Evolutionary conservation across 495 filamentous ascomycete species (phyloP).

Genomic region (Penicillium psychrofluorescens): DNA sequence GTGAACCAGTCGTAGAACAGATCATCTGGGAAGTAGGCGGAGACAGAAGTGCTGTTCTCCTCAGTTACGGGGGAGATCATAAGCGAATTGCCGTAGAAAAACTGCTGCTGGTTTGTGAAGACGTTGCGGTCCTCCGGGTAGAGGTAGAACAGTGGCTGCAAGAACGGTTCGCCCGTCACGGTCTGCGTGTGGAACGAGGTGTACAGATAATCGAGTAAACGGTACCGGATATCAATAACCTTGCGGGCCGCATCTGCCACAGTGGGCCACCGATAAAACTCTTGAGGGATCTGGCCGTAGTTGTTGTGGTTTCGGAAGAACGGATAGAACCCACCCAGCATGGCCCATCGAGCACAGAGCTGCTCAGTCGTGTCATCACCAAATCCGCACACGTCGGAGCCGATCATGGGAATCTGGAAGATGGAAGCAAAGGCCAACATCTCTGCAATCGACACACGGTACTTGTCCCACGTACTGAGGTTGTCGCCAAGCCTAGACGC

Average conservation of each 20-base stretch:
- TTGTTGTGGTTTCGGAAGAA: constrained; percentile 81
- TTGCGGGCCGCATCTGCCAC: constrained; percentile 59
- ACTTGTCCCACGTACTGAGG: constrained; percentile 62
- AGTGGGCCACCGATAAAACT: constrained; percentile 67
- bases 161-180: constrained; percentile 52
- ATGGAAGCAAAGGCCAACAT: constrained; percentile 70
- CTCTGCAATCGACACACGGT: constrained; percentile 59
- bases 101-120: constrained; percentile 55
- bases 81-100: constrained; percentile 61
- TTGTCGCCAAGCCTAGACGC: constrained; percentile 66
- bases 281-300: constrained; percentile 48
- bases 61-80: constrained; percentile 64
- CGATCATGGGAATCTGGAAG: constrained; percentile 83
- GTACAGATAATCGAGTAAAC: constrained; percentile 74
- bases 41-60: constrained; percentile 56
- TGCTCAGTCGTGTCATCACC: constrained; percentile 63
- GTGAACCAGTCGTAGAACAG: constrained; percentile 74
- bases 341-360: constrained; percentile 79
- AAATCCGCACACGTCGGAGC: constrained; percentile 78
- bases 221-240: constrained; percentile 70
- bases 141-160: constrained; percentile 61
- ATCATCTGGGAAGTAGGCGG: constrained; percentile 68
- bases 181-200: constrained; percentile 59
- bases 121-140: constrained; percentile 63
- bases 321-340: constrained; percentile 70